Conservation (phyloP, 306 rosid genomes). For the Trifolium dubium region DNA sequence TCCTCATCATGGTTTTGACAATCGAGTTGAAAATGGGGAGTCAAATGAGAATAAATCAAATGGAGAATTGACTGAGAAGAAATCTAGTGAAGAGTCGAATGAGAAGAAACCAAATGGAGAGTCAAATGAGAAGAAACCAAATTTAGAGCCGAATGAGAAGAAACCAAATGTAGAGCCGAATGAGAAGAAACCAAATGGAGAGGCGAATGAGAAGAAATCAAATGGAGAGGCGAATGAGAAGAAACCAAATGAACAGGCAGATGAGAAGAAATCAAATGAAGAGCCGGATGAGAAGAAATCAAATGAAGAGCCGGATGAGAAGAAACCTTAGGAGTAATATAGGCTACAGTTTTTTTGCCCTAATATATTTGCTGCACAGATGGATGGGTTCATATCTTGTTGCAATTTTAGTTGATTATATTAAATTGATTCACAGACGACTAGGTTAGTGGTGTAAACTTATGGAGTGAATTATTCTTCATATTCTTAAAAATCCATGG, state of each 20-base stretch:
- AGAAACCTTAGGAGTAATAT: slow-evolving; percentile 27
- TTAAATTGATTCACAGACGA: slow-evolving; percentile 39
- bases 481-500: slow-evolving; percentile 30
- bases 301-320: background rate
- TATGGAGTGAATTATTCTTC: slow-evolving; percentile 38
- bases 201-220: background rate
- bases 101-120: background rate
- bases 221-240: background rate
- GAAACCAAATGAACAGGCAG: background rate
- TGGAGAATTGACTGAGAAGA: slow-evolving; percentile 56
- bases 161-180: background rate
- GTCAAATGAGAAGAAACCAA: background rate
- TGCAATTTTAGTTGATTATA: slow-evolving; percentile 46
- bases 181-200: background rate
- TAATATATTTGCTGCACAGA: slow-evolving; percentile 40
- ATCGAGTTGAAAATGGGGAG: slow-evolving; percentile 66
- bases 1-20: slow-evolving; percentile 83
- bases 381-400: slow-evolving; percentile 45
- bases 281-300: background rate
- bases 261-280: background rate
- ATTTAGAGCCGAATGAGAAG: background rate
- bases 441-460: slow-evolving; percentile 51
- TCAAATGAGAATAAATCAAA: slow-evolving; percentile 66
- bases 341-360: slow-evolving; percentile 29
- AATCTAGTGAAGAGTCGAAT: slow-evolving; percentile 22